phyloP scores from a whole-genome alignment of 1,139 yeast species.

The Pichia sp. region DNA sequence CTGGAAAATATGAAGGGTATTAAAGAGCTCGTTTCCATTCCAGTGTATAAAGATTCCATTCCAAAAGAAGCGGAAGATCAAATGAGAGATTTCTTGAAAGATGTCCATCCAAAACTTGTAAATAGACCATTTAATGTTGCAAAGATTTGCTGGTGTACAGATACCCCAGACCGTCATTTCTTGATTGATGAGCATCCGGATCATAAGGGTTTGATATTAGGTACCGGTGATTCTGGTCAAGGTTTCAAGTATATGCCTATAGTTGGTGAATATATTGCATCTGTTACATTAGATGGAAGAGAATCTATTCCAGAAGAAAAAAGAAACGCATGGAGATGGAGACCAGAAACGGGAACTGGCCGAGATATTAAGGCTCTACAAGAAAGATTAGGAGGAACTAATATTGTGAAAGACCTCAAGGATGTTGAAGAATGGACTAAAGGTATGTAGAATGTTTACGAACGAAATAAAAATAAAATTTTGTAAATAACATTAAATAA shows the following conservation, averaged over 20 bases:
- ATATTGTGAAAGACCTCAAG: slow-evolving; percentile 30
- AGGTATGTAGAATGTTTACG: not conserved
- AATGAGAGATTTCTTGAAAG: slow-evolving; percentile 29
- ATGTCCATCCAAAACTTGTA: slow-evolving; percentile 28
- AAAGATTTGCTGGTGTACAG: slow-evolving; percentile 34
- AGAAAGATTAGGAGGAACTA: slow-evolving; percentile 32
- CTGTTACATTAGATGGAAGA: slow-evolving; percentile 26
- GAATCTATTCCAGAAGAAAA: slow-evolving; percentile 20
- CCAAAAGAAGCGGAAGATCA: slow-evolving; percentile 29
- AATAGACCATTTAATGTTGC: slow-evolving; percentile 24
- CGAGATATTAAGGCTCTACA: slow-evolving; percentile 25
- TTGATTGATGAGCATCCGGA: slow-evolving; percentile 29
- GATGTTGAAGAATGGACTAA: slow-evolving; percentile 28
- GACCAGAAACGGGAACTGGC: slow-evolving; percentile 25
- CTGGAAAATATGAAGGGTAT: slow-evolving; percentile 4
- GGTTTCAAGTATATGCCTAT: slow-evolving; percentile 36
- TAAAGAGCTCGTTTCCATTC: slow-evolving; percentile 19
- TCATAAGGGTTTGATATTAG: slow-evolving; percentile 24
- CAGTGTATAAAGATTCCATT: slow-evolving; percentile 26
- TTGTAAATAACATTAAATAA: too few species aligned
- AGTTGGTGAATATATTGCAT: slow-evolving; percentile 32
- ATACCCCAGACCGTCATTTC: slow-evolving; percentile 32
- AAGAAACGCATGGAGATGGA: slow-evolving; percentile 27
- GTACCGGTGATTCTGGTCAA: slow-evolving; percentile 37
- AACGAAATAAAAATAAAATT: too few species aligned